These are phyloP conservation scores for Paramecium octaurelia DNA, from an alignment of 73 alveolate species.

Conservation along the genomic window DNA sequence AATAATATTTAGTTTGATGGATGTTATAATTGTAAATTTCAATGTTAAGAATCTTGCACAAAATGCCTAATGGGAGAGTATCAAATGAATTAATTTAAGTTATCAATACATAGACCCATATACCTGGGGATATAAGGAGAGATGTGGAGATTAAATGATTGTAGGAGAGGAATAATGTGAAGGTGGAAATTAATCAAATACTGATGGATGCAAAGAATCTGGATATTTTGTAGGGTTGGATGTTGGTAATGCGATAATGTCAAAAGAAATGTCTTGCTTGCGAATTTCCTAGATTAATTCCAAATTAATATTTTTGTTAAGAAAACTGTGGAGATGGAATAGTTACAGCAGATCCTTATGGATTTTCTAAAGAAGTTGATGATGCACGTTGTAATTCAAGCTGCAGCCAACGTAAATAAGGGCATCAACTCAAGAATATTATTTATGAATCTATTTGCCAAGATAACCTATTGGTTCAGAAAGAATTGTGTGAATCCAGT, in stretches of 20 bases:
- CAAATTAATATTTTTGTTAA: neutral
- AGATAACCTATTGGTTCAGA: neutral
- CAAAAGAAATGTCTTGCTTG: neutral
- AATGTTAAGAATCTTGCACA: neutral
- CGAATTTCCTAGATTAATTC: neutral
- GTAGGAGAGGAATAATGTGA: neutral
- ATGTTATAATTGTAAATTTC: neutral
- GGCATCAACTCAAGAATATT: slow-evolving; percentile 50
- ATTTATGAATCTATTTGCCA: slow-evolving; percentile 16
- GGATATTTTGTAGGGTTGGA: neutral
- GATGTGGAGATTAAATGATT: neutral
- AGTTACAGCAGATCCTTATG: neutral
- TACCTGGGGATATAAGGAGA: neutral
- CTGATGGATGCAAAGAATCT: neutral
- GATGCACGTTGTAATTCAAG: slow-evolving; percentile 13
- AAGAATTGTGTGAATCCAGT: slow-evolving; percentile 59
- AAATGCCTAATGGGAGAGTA: neutral
- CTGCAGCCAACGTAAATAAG: slow-evolving; percentile 27
- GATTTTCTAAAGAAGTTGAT: neutral
- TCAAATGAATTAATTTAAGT: neutral
- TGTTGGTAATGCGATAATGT: neutral
- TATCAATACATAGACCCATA: neutral
- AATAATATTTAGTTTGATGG: neutral
- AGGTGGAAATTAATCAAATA: neutral
- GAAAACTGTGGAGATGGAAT: neutral